These are phyloP conservation scores for Globisporangium uncinulatum DNA, from an alignment of 352 stramenopile species.

Conservation along the genomic window DNA sequence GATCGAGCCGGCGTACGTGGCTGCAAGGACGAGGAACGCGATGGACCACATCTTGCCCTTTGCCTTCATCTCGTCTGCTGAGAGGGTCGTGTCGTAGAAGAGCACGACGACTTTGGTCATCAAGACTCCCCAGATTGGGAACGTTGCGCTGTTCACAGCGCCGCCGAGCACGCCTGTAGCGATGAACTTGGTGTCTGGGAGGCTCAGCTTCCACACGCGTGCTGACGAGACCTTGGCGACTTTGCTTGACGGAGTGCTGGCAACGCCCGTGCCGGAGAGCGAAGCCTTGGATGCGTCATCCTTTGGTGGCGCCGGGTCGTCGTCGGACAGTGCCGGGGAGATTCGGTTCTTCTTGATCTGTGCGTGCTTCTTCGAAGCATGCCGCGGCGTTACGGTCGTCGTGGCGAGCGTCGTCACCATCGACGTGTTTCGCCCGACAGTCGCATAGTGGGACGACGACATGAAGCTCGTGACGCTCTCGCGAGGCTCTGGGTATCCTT, in stretches of 20 bases:
- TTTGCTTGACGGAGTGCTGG: not conserved
- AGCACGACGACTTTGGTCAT: conserved; percentile 48
- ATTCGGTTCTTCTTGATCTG: not conserved
- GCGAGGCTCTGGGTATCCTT: conserved; percentile 1
- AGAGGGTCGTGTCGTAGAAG: conserved; percentile 36
- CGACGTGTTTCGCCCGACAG: not conserved
- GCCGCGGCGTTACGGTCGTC: not conserved
- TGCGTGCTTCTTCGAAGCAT: not conserved
- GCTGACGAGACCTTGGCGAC: too few relatives aligned
- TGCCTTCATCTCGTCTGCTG: conserved; percentile 30
- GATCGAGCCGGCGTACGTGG: conserved; percentile 32
- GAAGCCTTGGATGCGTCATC: not conserved
- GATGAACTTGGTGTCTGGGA: conserved; percentile 40
- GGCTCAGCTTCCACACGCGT: conserved; percentile 39
- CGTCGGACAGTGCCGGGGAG: not conserved
- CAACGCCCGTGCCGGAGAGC: too few relatives aligned
- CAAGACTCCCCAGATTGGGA: conserved; percentile 45
- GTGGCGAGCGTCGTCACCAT: not conserved
- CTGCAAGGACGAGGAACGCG: conserved; percentile 28
- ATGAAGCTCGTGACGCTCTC: not conserved
- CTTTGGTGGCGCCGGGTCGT: not conserved
- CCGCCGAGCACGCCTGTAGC: conserved; percentile 29
- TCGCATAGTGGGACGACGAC: not conserved
- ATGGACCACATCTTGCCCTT: conserved; percentile 29
- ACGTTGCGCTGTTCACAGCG: conserved; percentile 34